Evolutionary conservation across 2,329 filamentous ascomycete genomes (phyloP).

Genomic region (Acrocalymma vagum): DNA sequence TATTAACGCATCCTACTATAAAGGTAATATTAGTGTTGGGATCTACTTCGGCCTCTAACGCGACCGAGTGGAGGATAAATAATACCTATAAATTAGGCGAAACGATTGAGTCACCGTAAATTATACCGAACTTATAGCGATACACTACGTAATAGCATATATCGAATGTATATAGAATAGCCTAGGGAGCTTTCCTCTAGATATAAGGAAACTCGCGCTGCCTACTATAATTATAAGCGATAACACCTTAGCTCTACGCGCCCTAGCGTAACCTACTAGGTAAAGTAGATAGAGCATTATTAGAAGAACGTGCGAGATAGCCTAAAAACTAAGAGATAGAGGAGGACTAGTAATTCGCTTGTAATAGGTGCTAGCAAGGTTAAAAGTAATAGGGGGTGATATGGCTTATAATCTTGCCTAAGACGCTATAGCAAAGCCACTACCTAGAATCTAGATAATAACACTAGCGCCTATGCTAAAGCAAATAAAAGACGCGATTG

Average conservation of each 20-base stretch:
- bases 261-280: constrained; percentile 2
- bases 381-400: neutral
- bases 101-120: too few species aligned
- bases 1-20: too few species aligned
- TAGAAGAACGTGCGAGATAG: constrained; percentile 3
- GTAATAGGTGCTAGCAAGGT: constrained; percentile 4
- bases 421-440: too few species aligned
- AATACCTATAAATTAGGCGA: too few species aligned
- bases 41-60: too few species aligned
- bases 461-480: too few species aligned
- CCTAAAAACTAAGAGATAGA: constrained; percentile 1
- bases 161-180: too few species aligned
- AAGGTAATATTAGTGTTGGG: too few species aligned
- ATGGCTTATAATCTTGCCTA: too few species aligned
- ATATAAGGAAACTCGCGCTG: constrained; percentile 2
- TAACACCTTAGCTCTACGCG: constrained; percentile 3
- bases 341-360: constrained; percentile 2
- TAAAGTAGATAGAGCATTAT: constrained; percentile 3
- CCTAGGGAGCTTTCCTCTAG: constrained; percentile 2
- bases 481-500: too few species aligned
- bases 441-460: too few species aligned
- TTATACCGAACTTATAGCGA: constrained; percentile 5
- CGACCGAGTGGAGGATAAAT: too few species aligned
- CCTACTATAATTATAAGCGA: constrained; percentile 3
- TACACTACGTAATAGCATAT: neutral